phyloP scores from a whole-genome alignment of 1,284 basidiomycete genomes.

The Leccinum subrobustum region DNA sequence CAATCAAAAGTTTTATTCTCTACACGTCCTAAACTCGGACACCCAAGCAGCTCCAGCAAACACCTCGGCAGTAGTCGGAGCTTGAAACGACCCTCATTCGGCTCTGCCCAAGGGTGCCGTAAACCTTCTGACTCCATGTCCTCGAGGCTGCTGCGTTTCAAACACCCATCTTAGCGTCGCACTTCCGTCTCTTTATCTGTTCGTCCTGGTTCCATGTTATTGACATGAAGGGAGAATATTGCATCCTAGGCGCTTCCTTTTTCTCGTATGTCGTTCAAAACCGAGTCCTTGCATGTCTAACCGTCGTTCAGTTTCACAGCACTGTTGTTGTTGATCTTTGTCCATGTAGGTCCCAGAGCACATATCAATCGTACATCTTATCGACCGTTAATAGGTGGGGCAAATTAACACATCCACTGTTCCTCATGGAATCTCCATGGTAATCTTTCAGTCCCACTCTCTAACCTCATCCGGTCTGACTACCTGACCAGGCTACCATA shows the following conservation, averaged over 20 bases:
- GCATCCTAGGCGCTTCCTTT: slow-evolving; percentile 63
- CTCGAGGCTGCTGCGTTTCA: slow-evolving; percentile 29
- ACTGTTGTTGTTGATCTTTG: slow-evolving; percentile 72
- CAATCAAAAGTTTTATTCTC: slow-evolving; percentile 13
- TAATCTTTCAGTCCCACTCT: slow-evolving; percentile 31
- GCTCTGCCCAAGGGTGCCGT: slow-evolving; percentile 15
- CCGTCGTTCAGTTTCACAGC: slow-evolving; percentile 52
- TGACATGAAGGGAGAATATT: slow-evolving; percentile 68
- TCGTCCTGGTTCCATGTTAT: slow-evolving; percentile 26
- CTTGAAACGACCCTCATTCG: slow-evolving; percentile 3
- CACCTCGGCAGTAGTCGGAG: slow-evolving; percentile 19
- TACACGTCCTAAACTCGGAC: slow-evolving; percentile 9
- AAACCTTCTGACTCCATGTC: slow-evolving; percentile 15
- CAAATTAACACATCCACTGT: slow-evolving; percentile 77
- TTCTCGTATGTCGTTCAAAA: slow-evolving; percentile 53
- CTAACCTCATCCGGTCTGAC: slow-evolving; percentile 14
- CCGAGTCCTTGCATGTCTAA: slow-evolving; percentile 20
- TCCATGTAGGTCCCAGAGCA: slow-evolving; percentile 55
- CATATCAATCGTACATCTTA: slow-evolving; percentile 32
- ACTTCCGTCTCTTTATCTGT: slow-evolving; percentile 7
- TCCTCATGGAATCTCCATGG: slow-evolving; percentile 72
- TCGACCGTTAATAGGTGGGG: slow-evolving; percentile 54
- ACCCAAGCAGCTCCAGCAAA: neutral
- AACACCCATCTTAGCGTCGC: slow-evolving; percentile 20
- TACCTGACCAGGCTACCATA: slow-evolving; percentile 52